Evolutionary conservation across 768 basidiomycete genomes (phyloP), one percentile per base, ranked within the genome.

Genomic region (Serendipita sp.): DNA sequence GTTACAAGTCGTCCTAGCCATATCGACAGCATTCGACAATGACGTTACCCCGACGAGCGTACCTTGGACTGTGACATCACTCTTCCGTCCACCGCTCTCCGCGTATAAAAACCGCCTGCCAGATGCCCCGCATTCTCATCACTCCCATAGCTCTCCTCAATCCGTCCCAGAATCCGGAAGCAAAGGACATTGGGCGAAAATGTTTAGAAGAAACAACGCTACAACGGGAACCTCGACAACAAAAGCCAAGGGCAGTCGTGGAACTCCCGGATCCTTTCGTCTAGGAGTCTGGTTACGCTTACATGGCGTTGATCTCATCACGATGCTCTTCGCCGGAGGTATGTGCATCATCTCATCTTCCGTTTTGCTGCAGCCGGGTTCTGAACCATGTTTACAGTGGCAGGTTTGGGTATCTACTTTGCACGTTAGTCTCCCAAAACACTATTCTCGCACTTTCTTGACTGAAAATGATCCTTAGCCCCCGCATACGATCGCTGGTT

Each of bases 271-370:
- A 34, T 13, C 38, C 7, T 79, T 79, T 63, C 69, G 70, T 1
- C 69, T 78, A 44, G 72, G 71, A 11, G 65, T 70, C 0, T 81
- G 79, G 79, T 37, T 81, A 15, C 74, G 78, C 64, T 75, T 80
- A 3, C 79, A 83, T 74, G 76, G 74, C 3, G 69, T 80, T 54
- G 82, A 83, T 66, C 68, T 83, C 11, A 73, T 83, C 32, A 81
- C 81, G 1, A 81, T 84, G 81, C 78, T 76, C 0, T 69, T 78
- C n/a, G 80, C 82, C 76, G 81, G 80, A n/a, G 77, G 76, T n/a
- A 64, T 77, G 63, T 64, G 18, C 5, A 1, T 28, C 3, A 37
- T 62, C n/a, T 0, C 24, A 2, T 46, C 13, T 35, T 38, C 38
- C 30, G 48, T 46, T 47, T 30, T 15, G 30, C 5, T 16, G 37